Evolutionary conservation across 805 yeast genomes (phyloP), one percentile per base, ranked within the genome.

Genomic region (Torulaspora gathmanii): DNA sequence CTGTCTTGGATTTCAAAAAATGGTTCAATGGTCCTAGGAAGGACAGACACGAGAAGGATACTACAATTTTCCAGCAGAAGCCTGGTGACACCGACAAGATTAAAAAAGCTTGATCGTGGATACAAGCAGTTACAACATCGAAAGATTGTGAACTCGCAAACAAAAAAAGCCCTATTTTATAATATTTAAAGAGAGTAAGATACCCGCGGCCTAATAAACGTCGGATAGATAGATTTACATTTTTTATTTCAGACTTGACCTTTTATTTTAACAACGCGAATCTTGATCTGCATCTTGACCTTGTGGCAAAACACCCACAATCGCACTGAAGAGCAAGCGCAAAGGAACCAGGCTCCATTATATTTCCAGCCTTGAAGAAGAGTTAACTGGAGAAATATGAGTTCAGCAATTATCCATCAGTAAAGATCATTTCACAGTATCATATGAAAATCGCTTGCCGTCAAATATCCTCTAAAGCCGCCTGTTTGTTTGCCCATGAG

Each of bases 31-130:
- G 66, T 42, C 72, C 71, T 53, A 65, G 64, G 54, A 65, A 69
- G 51, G 74, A 70, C 33, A 72, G 77, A 68, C 77, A 73, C 49
- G 77, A 73, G 54, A 69, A 70, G 45, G 74, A 71, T 47, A 62
- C 67, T 26, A 72, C 70, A n/a, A 65, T 72, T 44, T 72, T 72
- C 58, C 57, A 63, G 29, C 57, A 66, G 35, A 59, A 68, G 47
- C 61, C 69, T 26, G 72, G 69, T 46, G 77, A 72, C 58, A 66
- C 65, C 10, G 58, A 63, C 28, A 54, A 68, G 42, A 58, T 65
- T 29, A 51, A 54, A 37, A 56, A 58, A 40, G 20, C 37, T 15
- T 39, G 26, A 34, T 11, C 8, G 25, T 10, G 22, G 30, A 27
- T 13, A 9, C 30, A 5, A 27, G 15, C 30, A 27, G 15, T 27